Base-by-base conservation (phyloP, 2,329 filamentous ascomycete genomes). In the Diaporthe humulicola region DNA sequence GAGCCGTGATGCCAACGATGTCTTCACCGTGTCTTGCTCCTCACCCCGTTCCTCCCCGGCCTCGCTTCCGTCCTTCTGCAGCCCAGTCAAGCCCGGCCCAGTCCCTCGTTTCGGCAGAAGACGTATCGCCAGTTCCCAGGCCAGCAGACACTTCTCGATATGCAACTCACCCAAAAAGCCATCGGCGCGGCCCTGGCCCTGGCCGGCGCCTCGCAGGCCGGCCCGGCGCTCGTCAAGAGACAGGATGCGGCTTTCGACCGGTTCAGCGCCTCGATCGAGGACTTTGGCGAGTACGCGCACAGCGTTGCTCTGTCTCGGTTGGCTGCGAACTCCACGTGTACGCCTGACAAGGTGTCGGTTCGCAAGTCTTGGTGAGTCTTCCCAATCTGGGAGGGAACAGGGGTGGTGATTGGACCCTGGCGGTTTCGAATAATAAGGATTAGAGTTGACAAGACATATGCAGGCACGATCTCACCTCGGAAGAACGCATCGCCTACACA, bases 401-500 rank as follows among this genome's bases (percentile, higher is more conserved):
- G 25, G 28, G 38, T 28, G 10, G 42, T n/a, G 40, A 33, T 4
- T 4, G 25, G 33, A 50, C 42, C 61, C 42, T 36, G 61, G 25
- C 61, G 22, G 28, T 36, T 10, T 54, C 22, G 7, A 38, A 17
- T 22, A 19, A 54, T 2, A 25, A 33, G 22, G 14, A 40, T 69
- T 54, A 40, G 45, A 54, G 48, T 54, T 73, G 38, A 73, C 56
- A 38, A 40, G 36, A 56, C 15, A 28, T 50, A 30, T 25, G 71
- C 48, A 82, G 81, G 81, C 81, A 80, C 38, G 80, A 83, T 57
- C 77, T 83, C n/a, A 76, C 76, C 36, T 78, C 79, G 12, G 54
- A 66, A 10, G 73, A 78, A 74, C 78, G 81, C 69, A 77, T 81
- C 54, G 80, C 81, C 45, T 82, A 82, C 70, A 75, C 78, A 64